Base-by-base conservation (phyloP, 768 basidiomycete genomes). In the Multifurca ochricompacta region DNA sequence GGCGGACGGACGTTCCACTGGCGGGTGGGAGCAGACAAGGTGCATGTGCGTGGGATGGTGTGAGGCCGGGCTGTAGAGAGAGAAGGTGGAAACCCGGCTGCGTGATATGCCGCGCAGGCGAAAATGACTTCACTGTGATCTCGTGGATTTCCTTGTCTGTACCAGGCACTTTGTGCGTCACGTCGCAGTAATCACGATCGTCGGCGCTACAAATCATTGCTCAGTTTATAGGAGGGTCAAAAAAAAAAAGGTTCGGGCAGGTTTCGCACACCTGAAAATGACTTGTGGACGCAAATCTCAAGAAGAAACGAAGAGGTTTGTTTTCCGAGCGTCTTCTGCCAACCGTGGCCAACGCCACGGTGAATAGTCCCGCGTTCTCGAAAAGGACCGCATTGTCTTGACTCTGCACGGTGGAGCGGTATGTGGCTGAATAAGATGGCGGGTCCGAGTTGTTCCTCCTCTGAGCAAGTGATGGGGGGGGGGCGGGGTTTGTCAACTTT, bases 121-220 rank as follows among this genome's bases (percentile, higher is more conserved):
- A 86, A 67, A 95, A 92, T 0, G 91, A 87, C 67, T 92, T 94
- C 54, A 95, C 74, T 1, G 91, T 93, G 19, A 92, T 78, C 69
- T 95, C 92, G 43, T 83, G 82, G 40, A 84, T 72, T 19, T 57
- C 58, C 14, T 51, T 48, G 56, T 56, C 51, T 61, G 56, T 51
- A 60, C 34, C 52, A 3, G 67, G 64, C 8, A 71, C 59, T 31
- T 70, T 69, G 66, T 89, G 87, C 21, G 68, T 70, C 62, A 85
- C 77, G 60, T 91, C 88, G 63, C 93, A 97, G 63, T 89, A 89
- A 68, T 96, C 93, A 46, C 90, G 87, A 67, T 95, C 89, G 69
- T 97, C 91, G 6, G 84, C 93, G 63, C 88, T 89, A 59, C 18
- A 4, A 18, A 11, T 2, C 6, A 7, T 27, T 37, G 36, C n/a